These are phyloP conservation scores for Yamagishiella unicocca DNA, from an alignment of 139 green algal genomes.

Conservation along the genomic window DNA sequence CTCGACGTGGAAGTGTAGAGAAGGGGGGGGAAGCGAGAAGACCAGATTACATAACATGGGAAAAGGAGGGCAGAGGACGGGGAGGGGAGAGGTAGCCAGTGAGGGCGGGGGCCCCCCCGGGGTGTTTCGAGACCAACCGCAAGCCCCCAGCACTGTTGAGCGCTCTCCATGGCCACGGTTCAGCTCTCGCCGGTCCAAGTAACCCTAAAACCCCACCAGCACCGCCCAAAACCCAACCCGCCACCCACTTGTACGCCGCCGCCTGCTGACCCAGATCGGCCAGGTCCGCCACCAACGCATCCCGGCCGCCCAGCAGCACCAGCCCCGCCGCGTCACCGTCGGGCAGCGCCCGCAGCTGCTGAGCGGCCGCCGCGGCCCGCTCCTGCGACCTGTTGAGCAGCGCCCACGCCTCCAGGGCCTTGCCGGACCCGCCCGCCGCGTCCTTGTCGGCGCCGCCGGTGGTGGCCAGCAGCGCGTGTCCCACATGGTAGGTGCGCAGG, in stretches of 20 bases:
- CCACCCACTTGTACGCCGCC: slow-evolving; percentile 51
- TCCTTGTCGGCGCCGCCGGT: not conserved
- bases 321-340: not conserved
- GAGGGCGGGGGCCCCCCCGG: too few relatives aligned
- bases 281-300: slow-evolving; percentile 41
- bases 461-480: slow-evolving; percentile 67
- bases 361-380: slow-evolving; percentile 51
- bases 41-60: not conserved
- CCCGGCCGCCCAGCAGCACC: slow-evolving; percentile 18
- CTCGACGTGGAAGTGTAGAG: not conserved
- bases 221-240: not conserved
- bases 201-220: not conserved
- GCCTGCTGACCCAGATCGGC: slow-evolving; percentile 4
- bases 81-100: too few relatives aligned
- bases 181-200: too few relatives aligned
- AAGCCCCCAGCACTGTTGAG: too few relatives aligned
- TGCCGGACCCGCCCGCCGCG: not conserved
- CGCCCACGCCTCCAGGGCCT: slow-evolving; percentile 71
- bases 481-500: slow-evolving; percentile 66
- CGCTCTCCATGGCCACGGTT: too few relatives aligned
- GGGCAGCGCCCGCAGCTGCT: slow-evolving; percentile 8
- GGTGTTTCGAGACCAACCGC: too few relatives aligned
- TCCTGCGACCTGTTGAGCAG: slow-evolving; percentile 72
- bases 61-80: too few relatives aligned
- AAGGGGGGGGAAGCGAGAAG: not conserved